These are phyloP conservation scores for Fragaria iinumae DNA, from an alignment of 306 rosid species.

Conservation along the genomic window DNA sequence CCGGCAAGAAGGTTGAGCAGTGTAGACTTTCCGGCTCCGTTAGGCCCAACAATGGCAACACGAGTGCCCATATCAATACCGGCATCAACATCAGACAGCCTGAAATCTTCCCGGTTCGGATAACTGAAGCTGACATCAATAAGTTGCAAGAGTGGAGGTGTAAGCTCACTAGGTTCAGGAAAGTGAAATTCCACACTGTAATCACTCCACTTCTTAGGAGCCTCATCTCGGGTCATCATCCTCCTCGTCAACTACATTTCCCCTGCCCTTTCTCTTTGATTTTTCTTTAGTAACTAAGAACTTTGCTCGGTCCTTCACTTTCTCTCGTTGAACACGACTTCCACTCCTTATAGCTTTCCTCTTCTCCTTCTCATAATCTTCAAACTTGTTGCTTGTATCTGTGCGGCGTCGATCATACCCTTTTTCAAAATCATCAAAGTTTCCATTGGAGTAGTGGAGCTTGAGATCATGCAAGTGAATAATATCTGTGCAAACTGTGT, in stretches of 20 bases:
- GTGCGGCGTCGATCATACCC: conserved; percentile 67
- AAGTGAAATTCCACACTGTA: conserved; percentile 36
- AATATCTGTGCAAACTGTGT: background rate
- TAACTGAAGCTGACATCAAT: conserved; percentile 66
- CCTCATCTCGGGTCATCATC: background rate
- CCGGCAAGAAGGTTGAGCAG: conserved; percentile 61
- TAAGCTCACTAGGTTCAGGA: conserved; percentile 71
- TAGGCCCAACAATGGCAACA: conserved; percentile 64
- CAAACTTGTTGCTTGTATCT: conserved; percentile 63
- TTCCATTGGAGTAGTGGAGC: conserved; percentile 47
- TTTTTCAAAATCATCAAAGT: conserved; percentile 30
- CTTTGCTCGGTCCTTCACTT: background rate
- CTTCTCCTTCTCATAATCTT: conserved; percentile 52
- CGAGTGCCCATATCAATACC: conserved; percentile 70
- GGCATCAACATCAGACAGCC: conserved; percentile 53
- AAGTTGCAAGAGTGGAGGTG: conserved; percentile 68
- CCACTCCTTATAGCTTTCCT: conserved; percentile 63
- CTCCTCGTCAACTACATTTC: background rate
- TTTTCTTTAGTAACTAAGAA: background rate
- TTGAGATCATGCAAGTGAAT: background rate
- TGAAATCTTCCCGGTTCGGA: conserved; percentile 57
- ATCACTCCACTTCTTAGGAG: background rate
- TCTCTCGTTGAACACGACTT: background rate
- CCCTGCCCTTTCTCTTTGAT: background rate
- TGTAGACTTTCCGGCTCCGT: conserved; percentile 66